A percentile compares a stretch with the other conserved stretches of the same genome.
Evolutionary conservation across 2,329 filamentous ascomycete genomes (phyloP).

Genomic region (Pseudopithomyces chartarum): DNA sequence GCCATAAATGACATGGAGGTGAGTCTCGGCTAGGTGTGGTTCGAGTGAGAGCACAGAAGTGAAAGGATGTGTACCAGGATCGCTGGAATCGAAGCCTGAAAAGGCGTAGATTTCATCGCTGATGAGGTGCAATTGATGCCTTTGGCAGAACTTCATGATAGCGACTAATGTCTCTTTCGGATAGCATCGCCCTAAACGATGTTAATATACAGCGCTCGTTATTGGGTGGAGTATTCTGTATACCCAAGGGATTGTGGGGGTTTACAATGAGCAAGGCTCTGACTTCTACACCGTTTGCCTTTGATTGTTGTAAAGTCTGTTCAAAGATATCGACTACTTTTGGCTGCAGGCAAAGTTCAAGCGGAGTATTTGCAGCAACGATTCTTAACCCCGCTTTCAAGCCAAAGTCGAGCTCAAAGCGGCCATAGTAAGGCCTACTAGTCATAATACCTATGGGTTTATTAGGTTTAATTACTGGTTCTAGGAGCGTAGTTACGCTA

Average conservation of each 20-base stretch:
- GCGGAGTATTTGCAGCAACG: constrained; percentile 20
- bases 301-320: constrained; percentile 38
- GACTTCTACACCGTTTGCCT: constrained; percentile 39
- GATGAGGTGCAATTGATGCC: constrained; percentile 34
- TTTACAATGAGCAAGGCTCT: constrained; percentile 51
- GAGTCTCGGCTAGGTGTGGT: constrained; percentile 17
- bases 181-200: background rate
- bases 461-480: background rate
- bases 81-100: constrained; percentile 27
- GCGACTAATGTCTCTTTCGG: constrained; percentile 41
- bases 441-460: constrained; percentile 47
- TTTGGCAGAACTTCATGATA: constrained; percentile 33
- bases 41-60: constrained; percentile 26
- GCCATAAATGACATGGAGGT: constrained; percentile 39
- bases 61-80: constrained; percentile 16
- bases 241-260: constrained; percentile 49
- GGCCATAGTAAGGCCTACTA: constrained; percentile 53
- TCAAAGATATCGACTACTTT: constrained; percentile 47
- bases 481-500: background rate
- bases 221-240: constrained; percentile 2
- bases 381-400: constrained; percentile 42
- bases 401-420: constrained; percentile 56
- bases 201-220: constrained; percentile 13
- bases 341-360: constrained; percentile 18
- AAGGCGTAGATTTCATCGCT: constrained; percentile 42